These are phyloP conservation scores for Melampsora larici-populina DNA, from an alignment of 1,284 basidiomycete species.

Conservation along the genomic window DNA sequence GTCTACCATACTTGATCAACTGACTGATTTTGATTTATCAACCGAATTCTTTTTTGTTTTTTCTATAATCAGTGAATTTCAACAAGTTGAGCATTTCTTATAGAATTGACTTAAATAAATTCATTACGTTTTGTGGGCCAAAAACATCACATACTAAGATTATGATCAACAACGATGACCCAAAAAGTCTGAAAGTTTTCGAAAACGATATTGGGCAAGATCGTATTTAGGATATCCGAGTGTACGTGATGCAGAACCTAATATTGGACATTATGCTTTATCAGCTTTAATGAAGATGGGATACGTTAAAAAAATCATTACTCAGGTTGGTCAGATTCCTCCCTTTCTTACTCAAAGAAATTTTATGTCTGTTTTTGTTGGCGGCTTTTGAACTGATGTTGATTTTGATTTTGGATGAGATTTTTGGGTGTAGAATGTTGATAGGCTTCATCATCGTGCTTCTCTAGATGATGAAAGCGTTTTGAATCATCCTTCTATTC, in stretches of 20 bases:
- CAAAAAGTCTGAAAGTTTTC: conserved; percentile 19
- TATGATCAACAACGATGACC: no score
- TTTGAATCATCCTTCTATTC: conserved; percentile 48
- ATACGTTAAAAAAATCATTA: conserved; percentile 50
- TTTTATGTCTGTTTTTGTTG: background rate
- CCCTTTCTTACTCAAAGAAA: background rate
- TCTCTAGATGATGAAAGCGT: conserved; percentile 37
- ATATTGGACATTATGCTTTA: conserved; percentile 50
- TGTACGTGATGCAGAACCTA: conserved; percentile 50
- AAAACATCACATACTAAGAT: no score
- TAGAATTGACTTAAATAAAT: background rate
- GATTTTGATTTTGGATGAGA: conserved; percentile 25
- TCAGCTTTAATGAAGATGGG: conserved; percentile 51
- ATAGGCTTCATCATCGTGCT: conserved; percentile 52
- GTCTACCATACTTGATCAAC: background rate
- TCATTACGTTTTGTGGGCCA: no score
- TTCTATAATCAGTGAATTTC: conserved; percentile 45
- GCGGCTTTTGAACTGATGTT: no score
- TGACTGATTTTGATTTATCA: background rate
- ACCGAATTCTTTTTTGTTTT: background rate
- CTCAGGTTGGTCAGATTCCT: conserved; percentile 43
- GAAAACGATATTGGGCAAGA: conserved; percentile 52
- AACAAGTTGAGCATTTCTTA: conserved; percentile 38
- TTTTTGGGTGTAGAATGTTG: conserved; percentile 48
- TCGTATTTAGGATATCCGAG: conserved; percentile 52